A percentile compares a stretch with the other conserved stretches of the same genome.
These are phyloP conservation scores for Ceratobasidium sp. DNA, from an alignment of 1,284 basidiomycete genomes.

Conservation along the genomic window DNA sequence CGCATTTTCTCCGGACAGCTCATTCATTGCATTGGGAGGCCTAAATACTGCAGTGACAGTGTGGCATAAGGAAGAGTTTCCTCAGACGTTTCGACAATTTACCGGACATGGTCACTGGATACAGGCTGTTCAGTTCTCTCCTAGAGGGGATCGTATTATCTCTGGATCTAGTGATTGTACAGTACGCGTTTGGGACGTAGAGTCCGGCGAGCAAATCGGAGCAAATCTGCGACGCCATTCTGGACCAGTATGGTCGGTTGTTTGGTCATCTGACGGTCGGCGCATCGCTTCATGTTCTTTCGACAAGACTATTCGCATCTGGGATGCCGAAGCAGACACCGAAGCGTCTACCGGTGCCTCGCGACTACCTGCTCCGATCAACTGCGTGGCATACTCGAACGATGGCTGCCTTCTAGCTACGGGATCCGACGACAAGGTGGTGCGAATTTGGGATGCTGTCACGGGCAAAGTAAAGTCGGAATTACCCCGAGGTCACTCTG, in stretches of 20 bases:
- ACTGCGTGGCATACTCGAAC: neutral
- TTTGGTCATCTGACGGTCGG: neutral
- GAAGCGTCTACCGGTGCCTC: neutral
- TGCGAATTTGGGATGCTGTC: constrained; percentile 2
- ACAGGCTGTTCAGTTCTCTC: neutral
- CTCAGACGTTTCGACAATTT: too few relatives aligned
- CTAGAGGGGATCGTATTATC: neutral
- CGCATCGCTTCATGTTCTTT: neutral
- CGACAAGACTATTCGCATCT: neutral
- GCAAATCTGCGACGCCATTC: neutral
- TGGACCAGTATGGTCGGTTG: too few relatives aligned
- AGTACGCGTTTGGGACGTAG: neutral
- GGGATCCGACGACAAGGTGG: neutral
- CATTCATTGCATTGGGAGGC: too few relatives aligned
- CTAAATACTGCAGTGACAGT: too few relatives aligned
- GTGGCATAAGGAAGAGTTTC: too few relatives aligned
- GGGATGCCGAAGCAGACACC: neutral
- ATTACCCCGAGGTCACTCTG: neutral
- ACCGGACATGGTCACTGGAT: neutral
- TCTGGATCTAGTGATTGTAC: neutral
- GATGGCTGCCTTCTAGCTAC: neutral
- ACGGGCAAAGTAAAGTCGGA: neutral
- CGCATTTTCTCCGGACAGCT: too few relatives aligned
- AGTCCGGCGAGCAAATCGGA: neutral
- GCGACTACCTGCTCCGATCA: too few relatives aligned